These are phyloP conservation scores for Rauvolfia tetraphylla DNA, from an alignment of 257 asterid species.

Conservation along the genomic window DNA sequence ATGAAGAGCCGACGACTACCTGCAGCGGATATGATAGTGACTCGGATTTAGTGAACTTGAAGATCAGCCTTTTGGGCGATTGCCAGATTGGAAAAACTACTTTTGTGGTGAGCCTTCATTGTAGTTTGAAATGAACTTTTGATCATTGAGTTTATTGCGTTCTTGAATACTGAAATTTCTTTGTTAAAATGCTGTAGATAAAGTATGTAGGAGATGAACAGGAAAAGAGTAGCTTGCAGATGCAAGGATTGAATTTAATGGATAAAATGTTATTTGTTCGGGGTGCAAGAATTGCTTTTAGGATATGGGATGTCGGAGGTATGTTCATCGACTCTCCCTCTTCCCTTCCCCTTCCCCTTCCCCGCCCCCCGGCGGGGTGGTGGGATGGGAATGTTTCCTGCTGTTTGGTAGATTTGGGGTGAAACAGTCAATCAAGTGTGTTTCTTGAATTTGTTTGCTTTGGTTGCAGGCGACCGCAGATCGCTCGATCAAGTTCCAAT, in stretches of 20 bases:
- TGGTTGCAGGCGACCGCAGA: slow-evolving; percentile 49
- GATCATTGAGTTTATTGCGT: neutral
- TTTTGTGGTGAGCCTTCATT: slow-evolving; percentile 54
- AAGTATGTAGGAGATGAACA: slow-evolving; percentile 83
- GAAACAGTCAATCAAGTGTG: neutral
- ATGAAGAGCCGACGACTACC: slow-evolving; percentile 4
- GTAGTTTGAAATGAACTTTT: neutral
- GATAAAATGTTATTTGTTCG: slow-evolving; percentile 54
- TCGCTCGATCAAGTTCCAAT: slow-evolving; percentile 79
- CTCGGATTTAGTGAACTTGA: slow-evolving; percentile 81
- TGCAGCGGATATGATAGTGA: slow-evolving; percentile 40
- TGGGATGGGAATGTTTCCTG: neutral
- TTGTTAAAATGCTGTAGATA: slow-evolving; percentile 32
- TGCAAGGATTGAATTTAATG: slow-evolving; percentile 77
- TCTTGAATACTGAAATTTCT: neutral
- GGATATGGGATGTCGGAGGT: slow-evolving; percentile 97
- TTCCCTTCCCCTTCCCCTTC: neutral
- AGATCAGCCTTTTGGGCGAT: slow-evolving; percentile 84
- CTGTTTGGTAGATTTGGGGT: slow-evolving; percentile 18
- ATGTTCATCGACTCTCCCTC: neutral
- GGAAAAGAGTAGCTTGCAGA: slow-evolving; percentile 59
- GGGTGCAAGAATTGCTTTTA: slow-evolving; percentile 80
- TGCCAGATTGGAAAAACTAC: slow-evolving; percentile 89
- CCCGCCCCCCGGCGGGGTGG: no score
- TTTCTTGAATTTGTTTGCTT: neutral